Evolutionary conservation across 495 filamentous ascomycete genomes (phyloP).

Genomic region (Immersiella caudata): DNA sequence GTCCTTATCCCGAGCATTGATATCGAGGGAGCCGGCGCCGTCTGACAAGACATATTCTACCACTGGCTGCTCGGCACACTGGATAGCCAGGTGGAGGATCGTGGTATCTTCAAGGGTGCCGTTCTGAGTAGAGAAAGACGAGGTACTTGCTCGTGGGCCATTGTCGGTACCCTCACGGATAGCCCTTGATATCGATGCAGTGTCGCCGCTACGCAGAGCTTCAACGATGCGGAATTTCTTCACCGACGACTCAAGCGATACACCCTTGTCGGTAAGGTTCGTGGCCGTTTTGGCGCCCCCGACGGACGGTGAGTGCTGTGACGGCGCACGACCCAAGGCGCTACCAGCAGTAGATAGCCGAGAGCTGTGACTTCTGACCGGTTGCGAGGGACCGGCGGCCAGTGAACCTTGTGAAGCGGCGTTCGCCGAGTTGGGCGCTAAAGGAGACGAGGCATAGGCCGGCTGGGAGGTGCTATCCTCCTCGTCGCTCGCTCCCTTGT

Average conservation of each 20-base stretch:
- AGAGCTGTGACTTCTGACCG: slow-evolving; percentile 42
- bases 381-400: slow-evolving; percentile 34
- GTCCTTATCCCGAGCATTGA: slow-evolving; percentile 88
- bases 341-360: slow-evolving; percentile 46
- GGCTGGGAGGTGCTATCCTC: slow-evolving; percentile 47
- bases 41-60: slow-evolving; percentile 91
- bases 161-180: slow-evolving; percentile 68
- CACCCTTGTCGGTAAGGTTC: slow-evolving; percentile 42
- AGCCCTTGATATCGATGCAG: slow-evolving; percentile 83
- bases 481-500: slow-evolving; percentile 48
- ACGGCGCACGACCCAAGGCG: slow-evolving; percentile 41
- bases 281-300: slow-evolving; percentile 33
- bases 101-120: slow-evolving; percentile 74
- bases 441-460: slow-evolving; percentile 30
- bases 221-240: slow-evolving; percentile 93
- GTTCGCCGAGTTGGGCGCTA: slow-evolving; percentile 40
- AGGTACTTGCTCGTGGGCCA: slow-evolving; percentile 54
- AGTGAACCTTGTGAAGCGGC: slow-evolving; percentile 40
- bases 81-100: slow-evolving; percentile 90
- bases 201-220: slow-evolving; percentile 85
- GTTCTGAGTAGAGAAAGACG: slow-evolving; percentile 52
- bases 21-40: slow-evolving; percentile 65
- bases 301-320: slow-evolving; percentile 34
- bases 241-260: slow-evolving; percentile 89
- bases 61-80: slow-evolving; percentile 92